phyloP scores from a whole-genome alignment of 805 yeast genomes.

The Pichia manshurica region DNA sequence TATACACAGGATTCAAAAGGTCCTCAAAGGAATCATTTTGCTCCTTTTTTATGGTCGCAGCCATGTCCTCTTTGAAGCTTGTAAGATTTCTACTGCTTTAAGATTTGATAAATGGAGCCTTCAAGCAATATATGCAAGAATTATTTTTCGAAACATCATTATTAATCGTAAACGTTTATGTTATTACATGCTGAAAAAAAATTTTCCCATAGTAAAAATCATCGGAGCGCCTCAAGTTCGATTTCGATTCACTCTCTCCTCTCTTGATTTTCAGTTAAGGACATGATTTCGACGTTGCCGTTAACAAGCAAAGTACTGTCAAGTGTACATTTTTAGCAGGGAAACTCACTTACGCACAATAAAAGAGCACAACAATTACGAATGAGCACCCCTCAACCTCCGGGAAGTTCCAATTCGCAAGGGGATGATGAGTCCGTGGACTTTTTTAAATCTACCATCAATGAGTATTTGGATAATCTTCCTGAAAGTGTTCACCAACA shows the following conservation, averaged over 20 bases:
- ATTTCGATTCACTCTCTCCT: not conserved
- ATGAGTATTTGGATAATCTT: constrained; percentile 82
- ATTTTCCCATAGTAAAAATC: not conserved
- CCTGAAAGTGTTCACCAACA: constrained; percentile 82
- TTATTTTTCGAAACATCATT: too few relatives aligned
- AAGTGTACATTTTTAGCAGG: too few relatives aligned
- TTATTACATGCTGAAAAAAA: not conserved
- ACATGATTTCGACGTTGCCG: too few relatives aligned
- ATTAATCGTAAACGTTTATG: too few relatives aligned
- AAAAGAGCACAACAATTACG: not conserved
- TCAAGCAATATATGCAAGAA: too few relatives aligned
- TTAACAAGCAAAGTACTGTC: too few relatives aligned
- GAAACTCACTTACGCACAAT: too few relatives aligned
- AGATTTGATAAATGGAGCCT: too few relatives aligned
- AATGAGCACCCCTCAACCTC: constrained; percentile 7
- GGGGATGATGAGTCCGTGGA: constrained; percentile 11
- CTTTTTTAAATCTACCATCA: constrained; percentile 65
- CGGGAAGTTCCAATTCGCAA: not conserved
- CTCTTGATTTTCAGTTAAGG: not conserved
- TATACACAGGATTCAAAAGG: constrained; percentile 70
- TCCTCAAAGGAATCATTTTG: constrained; percentile 59
- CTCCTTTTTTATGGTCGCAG: constrained; percentile 6
- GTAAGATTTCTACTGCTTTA: too few relatives aligned
- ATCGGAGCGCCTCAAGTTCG: too few relatives aligned
- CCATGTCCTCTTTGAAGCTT: not conserved